phyloP scores from a whole-genome alignment of 495 filamentous ascomycete genomes.

The Lophiotrema nucula region DNA sequence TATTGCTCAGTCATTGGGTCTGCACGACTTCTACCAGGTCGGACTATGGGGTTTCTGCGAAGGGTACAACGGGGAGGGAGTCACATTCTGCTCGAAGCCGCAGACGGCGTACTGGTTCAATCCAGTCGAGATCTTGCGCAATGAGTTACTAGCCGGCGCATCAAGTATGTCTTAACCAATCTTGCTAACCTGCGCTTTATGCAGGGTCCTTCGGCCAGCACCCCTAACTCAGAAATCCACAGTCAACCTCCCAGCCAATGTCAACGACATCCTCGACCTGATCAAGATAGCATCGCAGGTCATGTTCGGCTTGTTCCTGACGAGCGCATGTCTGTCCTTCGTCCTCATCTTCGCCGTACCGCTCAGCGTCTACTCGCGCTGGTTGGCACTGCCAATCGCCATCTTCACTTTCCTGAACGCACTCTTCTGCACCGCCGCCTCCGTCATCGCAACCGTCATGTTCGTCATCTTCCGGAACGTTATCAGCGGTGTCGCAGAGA shows the following conservation, averaged over 20 bases:
- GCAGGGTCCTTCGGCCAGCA: too few species aligned
- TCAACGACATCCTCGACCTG: slow-evolving; percentile 69
- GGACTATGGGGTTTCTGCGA: slow-evolving; percentile 90
- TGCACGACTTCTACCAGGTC: slow-evolving; percentile 93
- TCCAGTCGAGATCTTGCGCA: slow-evolving; percentile 74
- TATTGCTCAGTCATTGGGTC: slow-evolving; percentile 81
- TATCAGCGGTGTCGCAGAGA: slow-evolving; percentile 56
- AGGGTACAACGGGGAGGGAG: slow-evolving; percentile 69
- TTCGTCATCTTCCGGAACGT: slow-evolving; percentile 74
- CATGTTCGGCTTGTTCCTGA: slow-evolving; percentile 89
- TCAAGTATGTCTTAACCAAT: slow-evolving; percentile 53
- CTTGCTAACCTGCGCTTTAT: background rate
- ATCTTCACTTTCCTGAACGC: slow-evolving; percentile 62
- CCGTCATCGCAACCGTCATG: slow-evolving; percentile 75
- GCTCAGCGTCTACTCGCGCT: slow-evolving; percentile 55
- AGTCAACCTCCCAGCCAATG: slow-evolving; percentile 73
- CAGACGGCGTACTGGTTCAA: slow-evolving; percentile 82
- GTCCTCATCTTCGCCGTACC: slow-evolving; percentile 66
- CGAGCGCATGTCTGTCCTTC: slow-evolving; percentile 63
- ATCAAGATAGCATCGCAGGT: slow-evolving; percentile 75
- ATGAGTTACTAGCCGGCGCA: slow-evolving; percentile 76
- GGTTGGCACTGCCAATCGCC: slow-evolving; percentile 54
- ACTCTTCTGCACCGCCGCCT: slow-evolving; percentile 65
- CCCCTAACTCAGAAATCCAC: too few species aligned
- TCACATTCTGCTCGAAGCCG: slow-evolving; percentile 71